These are phyloP conservation scores for Pezicula rhizophila DNA, from an alignment of 2,329 filamentous ascomycete genomes.

Conservation along the genomic window DNA sequence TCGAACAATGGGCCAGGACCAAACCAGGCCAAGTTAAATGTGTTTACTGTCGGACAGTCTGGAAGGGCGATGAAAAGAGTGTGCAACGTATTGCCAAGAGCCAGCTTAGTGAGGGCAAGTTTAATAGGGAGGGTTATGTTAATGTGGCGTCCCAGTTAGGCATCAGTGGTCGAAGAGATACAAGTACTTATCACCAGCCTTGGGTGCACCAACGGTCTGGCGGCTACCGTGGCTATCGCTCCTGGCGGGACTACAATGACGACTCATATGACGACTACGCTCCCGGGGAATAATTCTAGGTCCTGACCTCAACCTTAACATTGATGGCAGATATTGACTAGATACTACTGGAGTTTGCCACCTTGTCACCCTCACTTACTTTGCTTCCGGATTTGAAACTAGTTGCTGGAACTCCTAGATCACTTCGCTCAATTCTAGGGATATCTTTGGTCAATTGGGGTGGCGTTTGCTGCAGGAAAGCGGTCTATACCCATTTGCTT, in stretches of 20 bases:
- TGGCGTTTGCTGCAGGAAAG: too few relatives aligned
- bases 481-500: too few relatives aligned
- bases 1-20: constrained; percentile 46
- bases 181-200: constrained; percentile 20
- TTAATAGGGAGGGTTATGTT: constrained; percentile 49
- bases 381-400: too few relatives aligned
- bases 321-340: too few relatives aligned
- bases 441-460: too few relatives aligned
- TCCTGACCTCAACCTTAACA: too few relatives aligned
- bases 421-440: too few relatives aligned
- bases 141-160: constrained; percentile 58
- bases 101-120: constrained; percentile 23
- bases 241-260: not conserved
- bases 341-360: too few relatives aligned
- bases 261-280: not conserved
- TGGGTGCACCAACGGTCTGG: constrained; percentile 12
- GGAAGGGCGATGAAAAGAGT: constrained; percentile 40
- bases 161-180: constrained; percentile 46
- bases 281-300: too few relatives aligned
- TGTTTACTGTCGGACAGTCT: constrained; percentile 53
- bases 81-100: constrained; percentile 37
- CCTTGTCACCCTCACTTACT: too few relatives aligned
- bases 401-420: too few relatives aligned
- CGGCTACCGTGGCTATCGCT: not conserved
- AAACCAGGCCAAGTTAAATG: constrained; percentile 46